phyloP scores from a whole-genome alignment of 2,329 filamentous ascomycete species.

The Grosmannia serpens region DNA sequence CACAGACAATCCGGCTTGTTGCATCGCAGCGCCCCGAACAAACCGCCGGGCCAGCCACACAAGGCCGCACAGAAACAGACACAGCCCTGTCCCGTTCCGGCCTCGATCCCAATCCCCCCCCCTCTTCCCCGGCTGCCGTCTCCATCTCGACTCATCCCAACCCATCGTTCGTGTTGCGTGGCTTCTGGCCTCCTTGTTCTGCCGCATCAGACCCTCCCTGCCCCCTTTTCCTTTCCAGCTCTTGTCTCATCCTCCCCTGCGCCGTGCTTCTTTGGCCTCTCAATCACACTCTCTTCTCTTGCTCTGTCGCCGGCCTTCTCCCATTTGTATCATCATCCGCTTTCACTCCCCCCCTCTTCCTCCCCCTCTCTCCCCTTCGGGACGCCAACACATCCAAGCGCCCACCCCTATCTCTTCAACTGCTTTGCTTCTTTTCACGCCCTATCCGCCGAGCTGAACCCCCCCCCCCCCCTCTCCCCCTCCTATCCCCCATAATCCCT shows the following conservation, averaged over 20 bases:
- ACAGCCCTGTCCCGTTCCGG: conserved; percentile 1
- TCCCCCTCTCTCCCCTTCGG: background rate
- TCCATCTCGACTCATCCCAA: background rate
- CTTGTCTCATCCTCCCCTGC: background rate
- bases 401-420: background rate
- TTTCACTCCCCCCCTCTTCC: background rate
- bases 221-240: background rate
- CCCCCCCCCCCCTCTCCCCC: background rate
- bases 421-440: background rate
- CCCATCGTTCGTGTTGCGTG: background rate
- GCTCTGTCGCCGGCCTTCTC: background rate
- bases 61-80: background rate
- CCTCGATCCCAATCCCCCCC: background rate
- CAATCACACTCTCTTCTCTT: background rate
- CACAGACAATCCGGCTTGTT: background rate
- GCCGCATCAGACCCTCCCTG: too few species aligned
- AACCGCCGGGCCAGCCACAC: background rate
- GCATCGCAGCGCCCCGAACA: background rate
- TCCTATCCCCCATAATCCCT: background rate
- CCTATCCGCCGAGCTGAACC: background rate
- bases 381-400: background rate
- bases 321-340: background rate
- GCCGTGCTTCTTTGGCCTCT: background rate
- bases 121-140: background rate
- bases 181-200: background rate